Conservation (phyloP, 495 filamentous ascomycete species). For the Penicillium canariense region DNA sequence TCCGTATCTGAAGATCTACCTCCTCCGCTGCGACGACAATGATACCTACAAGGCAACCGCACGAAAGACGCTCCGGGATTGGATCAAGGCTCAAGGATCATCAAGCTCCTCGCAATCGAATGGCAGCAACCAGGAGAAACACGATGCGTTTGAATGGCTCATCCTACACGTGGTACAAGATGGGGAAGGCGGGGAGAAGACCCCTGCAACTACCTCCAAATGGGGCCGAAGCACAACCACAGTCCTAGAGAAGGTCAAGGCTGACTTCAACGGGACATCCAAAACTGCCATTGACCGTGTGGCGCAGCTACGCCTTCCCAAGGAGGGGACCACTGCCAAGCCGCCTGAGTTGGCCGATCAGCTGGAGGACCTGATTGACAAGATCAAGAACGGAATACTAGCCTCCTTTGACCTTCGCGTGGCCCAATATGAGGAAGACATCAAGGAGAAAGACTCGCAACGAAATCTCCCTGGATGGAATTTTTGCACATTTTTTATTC, state of each 20-base stretch:
- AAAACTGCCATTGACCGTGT: slow-evolving; percentile 77
- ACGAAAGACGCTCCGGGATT: slow-evolving; percentile 77
- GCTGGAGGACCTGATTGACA: slow-evolving; percentile 82
- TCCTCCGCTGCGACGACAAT: slow-evolving; percentile 90
- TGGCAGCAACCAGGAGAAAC: slow-evolving; percentile 63
- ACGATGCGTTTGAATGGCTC: slow-evolving; percentile 97
- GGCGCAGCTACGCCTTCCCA: slow-evolving; percentile 75
- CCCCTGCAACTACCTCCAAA: slow-evolving; percentile 63
- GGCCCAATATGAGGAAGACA: slow-evolving; percentile 93
- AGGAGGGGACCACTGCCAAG: slow-evolving; percentile 45
- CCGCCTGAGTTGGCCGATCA: slow-evolving; percentile 64
- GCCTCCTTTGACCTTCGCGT: slow-evolving; percentile 89
- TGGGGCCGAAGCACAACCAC: slow-evolving; percentile 79
- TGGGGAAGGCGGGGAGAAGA: slow-evolving; percentile 61
- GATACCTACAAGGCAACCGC: slow-evolving; percentile 83
- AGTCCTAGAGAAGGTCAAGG: slow-evolving; percentile 83
- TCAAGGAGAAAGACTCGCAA: slow-evolving; percentile 88
- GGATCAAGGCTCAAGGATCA: slow-evolving; percentile 76
- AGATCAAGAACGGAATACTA: slow-evolving; percentile 83
- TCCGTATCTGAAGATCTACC: slow-evolving; percentile 86
- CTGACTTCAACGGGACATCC: slow-evolving; percentile 85
- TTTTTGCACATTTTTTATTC: slow-evolving; percentile 96
- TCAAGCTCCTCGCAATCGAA: slow-evolving; percentile 33
- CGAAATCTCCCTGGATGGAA: slow-evolving; percentile 93
- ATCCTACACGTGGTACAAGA: slow-evolving; percentile 83